A percentile compares a stretch with the other conserved stretches of the same genome.
phyloP scores from a whole-genome alignment of 1,139 yeast species.

The Protomyces inouyei region DNA sequence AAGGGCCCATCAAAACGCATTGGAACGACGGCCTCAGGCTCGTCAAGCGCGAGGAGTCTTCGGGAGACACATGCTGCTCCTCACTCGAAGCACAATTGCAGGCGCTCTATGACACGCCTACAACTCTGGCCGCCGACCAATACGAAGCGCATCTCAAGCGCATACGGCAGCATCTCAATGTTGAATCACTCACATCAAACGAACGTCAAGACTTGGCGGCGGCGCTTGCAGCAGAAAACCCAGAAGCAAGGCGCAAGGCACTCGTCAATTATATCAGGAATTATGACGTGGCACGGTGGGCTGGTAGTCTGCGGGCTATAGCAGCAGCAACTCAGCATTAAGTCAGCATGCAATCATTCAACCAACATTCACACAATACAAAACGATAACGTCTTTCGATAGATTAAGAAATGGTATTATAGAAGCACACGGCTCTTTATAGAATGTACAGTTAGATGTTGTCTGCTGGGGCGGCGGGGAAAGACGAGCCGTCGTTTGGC shows the following conservation, averaged over 20 bases:
- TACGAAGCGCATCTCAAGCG: constrained; percentile 11
- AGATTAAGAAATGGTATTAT: neutral
- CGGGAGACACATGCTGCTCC: neutral
- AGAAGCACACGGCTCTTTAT: neutral
- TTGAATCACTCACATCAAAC: constrained; percentile 2
- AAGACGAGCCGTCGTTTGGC: neutral
- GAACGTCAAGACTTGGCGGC: constrained; percentile 1
- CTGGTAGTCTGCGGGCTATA: constrained; percentile 14
- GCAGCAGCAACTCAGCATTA: constrained; percentile 3
- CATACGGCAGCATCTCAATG: neutral
- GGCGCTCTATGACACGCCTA: constrained; percentile 59
- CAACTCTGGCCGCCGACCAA: constrained; percentile 14
- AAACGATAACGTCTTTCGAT: neutral
- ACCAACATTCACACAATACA: neutral
- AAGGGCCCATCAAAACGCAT: constrained; percentile 9
- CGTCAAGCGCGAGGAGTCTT: neutral
- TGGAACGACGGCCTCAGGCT: constrained; percentile 8
- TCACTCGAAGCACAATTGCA: neutral
- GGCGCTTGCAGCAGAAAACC: neutral
- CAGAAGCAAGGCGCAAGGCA: constrained; percentile 10
- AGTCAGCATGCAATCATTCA: neutral
- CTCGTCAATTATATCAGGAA: constrained; percentile 17
- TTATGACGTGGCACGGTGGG: constrained; percentile 16
- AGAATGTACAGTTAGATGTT: constrained; percentile 7
- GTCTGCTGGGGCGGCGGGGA: constrained; percentile 13